Conservation (phyloP, 202 grass and related monocot genomes). For the Schoenoplectus tabernaemontani region DNA sequence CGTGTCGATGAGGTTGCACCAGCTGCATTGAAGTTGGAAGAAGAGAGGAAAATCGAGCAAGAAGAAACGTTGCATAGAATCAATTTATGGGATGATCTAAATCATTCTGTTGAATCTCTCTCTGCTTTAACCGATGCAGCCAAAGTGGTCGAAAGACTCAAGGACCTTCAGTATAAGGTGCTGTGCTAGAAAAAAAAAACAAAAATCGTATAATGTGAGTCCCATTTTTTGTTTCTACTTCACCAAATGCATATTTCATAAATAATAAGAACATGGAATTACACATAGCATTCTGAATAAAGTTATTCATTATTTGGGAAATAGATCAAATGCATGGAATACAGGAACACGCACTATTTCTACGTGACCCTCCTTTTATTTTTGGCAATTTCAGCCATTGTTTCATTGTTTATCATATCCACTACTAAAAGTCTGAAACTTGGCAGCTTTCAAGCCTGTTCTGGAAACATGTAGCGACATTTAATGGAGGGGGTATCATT, state of each 20-base stretch:
- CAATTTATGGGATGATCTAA: slow-evolving; percentile 74
- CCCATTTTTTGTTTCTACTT: slow-evolving; percentile 11
- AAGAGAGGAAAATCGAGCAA: slow-evolving; percentile 60
- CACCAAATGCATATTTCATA: neutral
- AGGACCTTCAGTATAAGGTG: slow-evolving; percentile 87
- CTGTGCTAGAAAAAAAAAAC: slow-evolving; percentile 28
- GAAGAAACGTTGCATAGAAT: slow-evolving; percentile 44
- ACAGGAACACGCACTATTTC: neutral
- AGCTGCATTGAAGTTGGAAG: slow-evolving; percentile 59
- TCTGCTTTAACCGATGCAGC: slow-evolving; percentile 57
- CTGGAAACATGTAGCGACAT: too few relatives aligned
- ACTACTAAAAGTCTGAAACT: neutral
- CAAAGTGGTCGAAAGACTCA: slow-evolving; percentile 70
- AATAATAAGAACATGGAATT: slow-evolving; percentile 1
- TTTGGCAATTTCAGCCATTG: neutral
- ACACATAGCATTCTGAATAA: neutral
- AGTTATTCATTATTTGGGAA: neutral
- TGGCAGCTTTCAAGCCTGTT: neutral
- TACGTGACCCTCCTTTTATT: neutral
- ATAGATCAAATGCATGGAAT: neutral
- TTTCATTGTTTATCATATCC: neutral
- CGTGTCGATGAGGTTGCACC: slow-evolving; percentile 47
- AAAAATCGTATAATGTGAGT: slow-evolving; percentile 36
- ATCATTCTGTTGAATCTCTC: slow-evolving; percentile 52
- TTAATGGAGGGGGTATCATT: too few relatives aligned